Base-by-base conservation (phyloP, 192 early-diverging fungal species). In the Dissophora ornata region DNA sequence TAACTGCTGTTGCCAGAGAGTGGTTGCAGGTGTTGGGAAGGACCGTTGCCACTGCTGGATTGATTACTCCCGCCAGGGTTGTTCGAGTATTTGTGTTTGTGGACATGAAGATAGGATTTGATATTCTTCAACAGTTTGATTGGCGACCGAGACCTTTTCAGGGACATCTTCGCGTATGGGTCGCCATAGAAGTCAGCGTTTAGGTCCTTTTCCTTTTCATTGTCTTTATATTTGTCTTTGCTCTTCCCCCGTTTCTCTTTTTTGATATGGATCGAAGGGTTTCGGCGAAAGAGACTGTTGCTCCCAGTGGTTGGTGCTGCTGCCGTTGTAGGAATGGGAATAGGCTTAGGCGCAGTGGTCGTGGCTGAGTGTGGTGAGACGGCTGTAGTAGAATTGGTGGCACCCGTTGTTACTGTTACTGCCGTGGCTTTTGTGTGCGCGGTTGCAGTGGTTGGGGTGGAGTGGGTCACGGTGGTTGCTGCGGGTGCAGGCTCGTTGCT, bases 61-160 rank as follows among this genome's bases (percentile, higher is more conserved):
- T 38, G 36, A 38, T 6, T 9, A 38, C 32, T 30, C 21, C 26
- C 26, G 15, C 45, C 25, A n/a, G 3, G 30, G 3, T 18, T 25
- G 24, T 30, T 50, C 10, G 55, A 54, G 50, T 57, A 41, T 12
- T 32, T 61, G 51, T 67, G 64, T 38, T 67, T 77, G 73, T 67
- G 63, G 22, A 67, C 59, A 46, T 67, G 63, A 30, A 77, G 40
- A 21, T 77, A 77, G 21, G 73, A 62, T 25, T 50, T 67, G 24
- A 77, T 77, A 58, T 77, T 67, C 25, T 62, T 77, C 15, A 77
- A 19, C 32, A 77, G 57, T 22, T 77, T 77, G 51, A 77, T 77
- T 26, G 73, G 73, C 3, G 73, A 77, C 25, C 65, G 57, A 4
- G 73, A 77, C 7, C 73, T 57, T 45, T 77, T 77, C 22, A 77